A percentile compares a stretch with the other conserved stretches of the same genome.
phyloP scores from a whole-genome alignment of 2,329 filamentous ascomycete species.

The Volutella citrinella region DNA sequence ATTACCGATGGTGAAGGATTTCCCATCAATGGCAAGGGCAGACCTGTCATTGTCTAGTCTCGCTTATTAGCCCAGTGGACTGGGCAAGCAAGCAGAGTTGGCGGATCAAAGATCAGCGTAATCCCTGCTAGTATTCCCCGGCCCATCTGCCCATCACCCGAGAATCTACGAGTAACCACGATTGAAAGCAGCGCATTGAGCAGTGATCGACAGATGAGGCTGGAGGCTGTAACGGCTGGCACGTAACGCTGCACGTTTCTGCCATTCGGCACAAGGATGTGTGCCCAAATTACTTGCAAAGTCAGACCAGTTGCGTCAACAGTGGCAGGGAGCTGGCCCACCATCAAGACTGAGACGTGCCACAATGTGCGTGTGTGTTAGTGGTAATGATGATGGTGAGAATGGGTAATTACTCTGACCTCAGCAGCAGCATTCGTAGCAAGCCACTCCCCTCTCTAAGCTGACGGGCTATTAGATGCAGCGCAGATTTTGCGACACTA shows the following conservation, averaged over 20 bases:
- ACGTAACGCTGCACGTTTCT: slow-evolving; percentile 4
- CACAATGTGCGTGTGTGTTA: slow-evolving; percentile 3
- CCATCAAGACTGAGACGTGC: slow-evolving; percentile 5
- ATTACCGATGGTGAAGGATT: too few relatives aligned
- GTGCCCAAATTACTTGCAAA: too few relatives aligned
- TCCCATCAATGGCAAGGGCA: too few relatives aligned
- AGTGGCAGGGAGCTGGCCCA: slow-evolving; percentile 7
- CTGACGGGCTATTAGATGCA: too few relatives aligned
- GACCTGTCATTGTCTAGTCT: too few relatives aligned
- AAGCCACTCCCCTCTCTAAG: too few relatives aligned
- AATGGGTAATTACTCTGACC: too few relatives aligned
- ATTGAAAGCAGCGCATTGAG: slow-evolving; percentile 20
- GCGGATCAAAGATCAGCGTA: slow-evolving; percentile 24
- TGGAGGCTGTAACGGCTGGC: slow-evolving; percentile 14
- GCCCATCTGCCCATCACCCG: slow-evolving; percentile 23
- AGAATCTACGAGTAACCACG: slow-evolving; percentile 22
- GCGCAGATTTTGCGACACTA: too few relatives aligned
- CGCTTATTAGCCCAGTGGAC: too few relatives aligned
- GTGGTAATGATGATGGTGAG: slow-evolving; percentile 1
- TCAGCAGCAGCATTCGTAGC: too few relatives aligned
- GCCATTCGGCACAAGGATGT: neutral
- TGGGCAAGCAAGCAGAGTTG: too few relatives aligned
- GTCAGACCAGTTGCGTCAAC: slow-evolving; percentile 10
- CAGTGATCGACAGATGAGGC: slow-evolving; percentile 20
- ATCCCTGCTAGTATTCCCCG: slow-evolving; percentile 23